A percentile compares a stretch with the other conserved stretches of the same genome.
phyloP scores from a whole-genome alignment of 192 early-diverging fungal genomes.

The Gigaspora rosea region DNA sequence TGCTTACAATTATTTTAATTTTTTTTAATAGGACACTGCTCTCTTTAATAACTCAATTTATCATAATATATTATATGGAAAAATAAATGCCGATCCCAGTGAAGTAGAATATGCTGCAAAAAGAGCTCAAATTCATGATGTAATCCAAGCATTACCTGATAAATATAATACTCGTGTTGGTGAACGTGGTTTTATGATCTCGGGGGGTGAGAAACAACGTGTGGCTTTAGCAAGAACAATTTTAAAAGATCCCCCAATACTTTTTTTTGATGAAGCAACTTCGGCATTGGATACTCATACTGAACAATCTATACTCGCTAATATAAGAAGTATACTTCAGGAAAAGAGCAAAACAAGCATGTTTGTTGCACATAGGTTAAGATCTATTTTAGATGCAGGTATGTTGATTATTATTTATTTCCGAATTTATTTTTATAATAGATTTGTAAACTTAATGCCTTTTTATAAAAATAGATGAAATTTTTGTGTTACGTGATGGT shows the following conservation, averaged over 20 bases:
- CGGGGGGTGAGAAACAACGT: slow-evolving; percentile 91
- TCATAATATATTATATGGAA: slow-evolving; percentile 93
- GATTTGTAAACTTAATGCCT: slow-evolving; percentile 2
- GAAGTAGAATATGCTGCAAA: slow-evolving; percentile 76
- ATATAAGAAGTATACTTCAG: slow-evolving; percentile 84
- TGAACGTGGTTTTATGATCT: slow-evolving; percentile 83
- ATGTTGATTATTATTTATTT: slow-evolving; percentile 2
- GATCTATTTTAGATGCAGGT: slow-evolving; percentile 85
- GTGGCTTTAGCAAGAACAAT: slow-evolving; percentile 92
- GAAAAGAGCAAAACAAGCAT: slow-evolving; percentile 77
- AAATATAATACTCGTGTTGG: slow-evolving; percentile 87
- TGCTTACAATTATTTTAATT: neutral
- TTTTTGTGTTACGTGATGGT: slow-evolving; percentile 90
- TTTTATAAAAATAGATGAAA: slow-evolving; percentile 58
- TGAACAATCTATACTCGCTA: slow-evolving; percentile 81
- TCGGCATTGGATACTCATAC: slow-evolving; percentile 84
- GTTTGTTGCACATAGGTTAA: slow-evolving; percentile 92
- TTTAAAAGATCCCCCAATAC: slow-evolving; percentile 81
- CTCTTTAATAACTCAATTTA: slow-evolving; percentile 75
- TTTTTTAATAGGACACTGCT: slow-evolving; percentile 57
- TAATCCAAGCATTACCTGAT: slow-evolving; percentile 72
- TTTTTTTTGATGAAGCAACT: slow-evolving; percentile 91
- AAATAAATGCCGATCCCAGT: slow-evolving; percentile 57
- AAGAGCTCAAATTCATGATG: slow-evolving; percentile 75
- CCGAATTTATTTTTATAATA: slow-evolving; percentile 2